Evolutionary conservation across 305 asterid species (phyloP), one percentile per base, ranked within the genome.

Genomic region (Fraxinus albicans): DNA sequence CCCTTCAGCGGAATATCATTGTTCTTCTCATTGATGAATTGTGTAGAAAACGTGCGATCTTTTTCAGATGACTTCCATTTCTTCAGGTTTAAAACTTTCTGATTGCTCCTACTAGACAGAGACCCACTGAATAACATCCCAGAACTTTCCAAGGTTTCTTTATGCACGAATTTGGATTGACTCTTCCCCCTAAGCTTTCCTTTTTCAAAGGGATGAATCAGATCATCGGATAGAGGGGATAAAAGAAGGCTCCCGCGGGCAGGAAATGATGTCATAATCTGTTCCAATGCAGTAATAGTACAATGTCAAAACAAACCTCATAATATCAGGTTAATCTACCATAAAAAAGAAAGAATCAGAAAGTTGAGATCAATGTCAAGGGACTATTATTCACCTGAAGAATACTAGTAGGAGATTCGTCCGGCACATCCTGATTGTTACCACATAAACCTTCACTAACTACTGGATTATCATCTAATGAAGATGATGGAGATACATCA

Each of bases 341-440:
- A 31, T 35, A n/a, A 31, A 77, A 76, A 27, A 58, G 75, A 8
- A 50, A 60, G 69, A 76, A 15, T 50, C 42, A 77, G 40, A 60
- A 55, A 65, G 74, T 47, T 44, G 78, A 79, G 35, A 81, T 80
- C 47, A 73, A 29, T 9, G 53, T 74, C 3, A 13, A 27, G 83
- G 86, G 60, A 79, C 65, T 70, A 81, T 25, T 47, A 55, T 78
- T 86, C 86, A 97, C 99, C 98, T 93, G 92, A 85, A 97, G 97
- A 88, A 97, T 95, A 86, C 97, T 94, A 77, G 94, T 90, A 8
- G 98, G 99, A 73, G 99, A 97, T 82, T 90, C 93, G 73, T 89
- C 89, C 9, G 91, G 91, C 77, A 74, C 86, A 83, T 89, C 87
- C 85, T 63, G 82, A 80, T 63, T 85, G 67, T 88, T 90, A 83